These are phyloP conservation scores for Colletotrichum australisinense DNA, from an alignment of 2,329 filamentous ascomycete genomes.

Conservation along the genomic window DNA sequence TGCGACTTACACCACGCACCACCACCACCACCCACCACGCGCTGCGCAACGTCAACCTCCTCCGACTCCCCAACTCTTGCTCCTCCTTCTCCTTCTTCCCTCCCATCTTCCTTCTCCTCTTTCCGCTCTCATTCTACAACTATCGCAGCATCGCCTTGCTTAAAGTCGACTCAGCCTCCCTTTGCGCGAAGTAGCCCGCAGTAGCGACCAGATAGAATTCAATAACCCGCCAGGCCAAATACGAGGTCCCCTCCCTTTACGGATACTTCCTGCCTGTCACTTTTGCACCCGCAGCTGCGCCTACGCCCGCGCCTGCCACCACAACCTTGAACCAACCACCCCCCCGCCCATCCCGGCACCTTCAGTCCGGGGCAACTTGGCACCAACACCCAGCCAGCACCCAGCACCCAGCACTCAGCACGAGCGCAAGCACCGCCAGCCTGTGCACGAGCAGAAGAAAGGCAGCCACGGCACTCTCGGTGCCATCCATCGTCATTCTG, in stretches of 20 bases:
- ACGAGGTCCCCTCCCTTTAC: slow-evolving; percentile 1
- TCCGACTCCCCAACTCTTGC: neutral
- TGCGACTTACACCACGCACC: slow-evolving; percentile 16
- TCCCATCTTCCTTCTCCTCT: neutral
- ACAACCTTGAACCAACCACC: slow-evolving; percentile 17
- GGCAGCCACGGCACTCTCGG: slow-evolving; percentile 3
- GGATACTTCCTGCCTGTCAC: neutral
- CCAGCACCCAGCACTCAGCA: neutral
- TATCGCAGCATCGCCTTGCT: too few relatives aligned
- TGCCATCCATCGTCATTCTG: neutral
- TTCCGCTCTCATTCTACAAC: too few relatives aligned
- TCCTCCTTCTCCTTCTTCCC: neutral
- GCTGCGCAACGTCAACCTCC: neutral
- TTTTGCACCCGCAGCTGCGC: slow-evolving; percentile 4
- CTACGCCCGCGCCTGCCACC: slow-evolving; percentile 12
- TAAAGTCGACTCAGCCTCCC: slow-evolving; percentile 20
- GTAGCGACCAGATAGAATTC: neutral
- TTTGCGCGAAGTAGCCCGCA: neutral
- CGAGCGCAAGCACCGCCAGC: neutral
- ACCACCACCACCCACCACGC: too few relatives aligned
- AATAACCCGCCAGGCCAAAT: neutral
- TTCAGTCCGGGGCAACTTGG: slow-evolving; percentile 33
- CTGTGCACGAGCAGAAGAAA: neutral
- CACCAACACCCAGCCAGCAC: neutral
- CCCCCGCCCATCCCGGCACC: slow-evolving; percentile 37